phyloP scores from a whole-genome alignment of 139 green algal species.

The Spirogloea muscicola region DNA sequence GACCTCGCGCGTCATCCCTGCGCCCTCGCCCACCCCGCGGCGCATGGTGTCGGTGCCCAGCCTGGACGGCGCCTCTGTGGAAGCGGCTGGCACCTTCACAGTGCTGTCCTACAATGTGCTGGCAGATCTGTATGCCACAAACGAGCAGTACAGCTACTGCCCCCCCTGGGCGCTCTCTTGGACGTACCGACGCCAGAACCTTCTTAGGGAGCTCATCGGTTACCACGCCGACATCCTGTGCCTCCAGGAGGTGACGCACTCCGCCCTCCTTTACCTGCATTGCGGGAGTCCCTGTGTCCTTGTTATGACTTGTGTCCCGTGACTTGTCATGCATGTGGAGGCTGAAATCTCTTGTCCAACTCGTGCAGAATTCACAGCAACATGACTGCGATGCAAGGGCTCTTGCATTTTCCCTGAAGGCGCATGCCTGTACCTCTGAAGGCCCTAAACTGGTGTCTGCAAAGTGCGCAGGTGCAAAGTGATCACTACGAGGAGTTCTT shows the following conservation, averaged over 20 bases:
- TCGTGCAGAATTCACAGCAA: too few species aligned
- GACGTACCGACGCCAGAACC: slow-evolving; percentile 87
- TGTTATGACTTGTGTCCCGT: too few species aligned
- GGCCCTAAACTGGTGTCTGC: too few species aligned
- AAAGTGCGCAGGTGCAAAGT: slow-evolving; percentile 89
- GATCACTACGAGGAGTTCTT: slow-evolving; percentile 85
- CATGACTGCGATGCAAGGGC: too few species aligned
- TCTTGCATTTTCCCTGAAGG: too few species aligned
- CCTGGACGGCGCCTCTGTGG: slow-evolving; percentile 18
- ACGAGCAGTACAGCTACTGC: slow-evolving; percentile 78
- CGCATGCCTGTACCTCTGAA: too few species aligned
- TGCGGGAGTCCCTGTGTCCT: too few species aligned
- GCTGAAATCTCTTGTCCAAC: too few species aligned
- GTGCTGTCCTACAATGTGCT: slow-evolving; percentile 96
- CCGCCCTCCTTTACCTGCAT: too few species aligned
- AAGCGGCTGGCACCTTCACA: slow-evolving; percentile 71
- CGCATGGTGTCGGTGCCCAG: slow-evolving; percentile 67
- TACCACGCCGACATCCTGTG: slow-evolving; percentile 94
- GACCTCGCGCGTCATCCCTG: slow-evolving; percentile 71
- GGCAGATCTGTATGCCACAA: slow-evolving; percentile 92
- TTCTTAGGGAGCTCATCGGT: slow-evolving; percentile 84
- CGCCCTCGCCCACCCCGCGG: slow-evolving; percentile 66
- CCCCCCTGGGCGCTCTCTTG: slow-evolving; percentile 86
- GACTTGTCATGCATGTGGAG: too few species aligned
- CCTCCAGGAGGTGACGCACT: slow-evolving; percentile 83